phyloP scores from a whole-genome alignment of 768 basidiomycete genomes.

The Pulveroboletus sp. region DNA sequence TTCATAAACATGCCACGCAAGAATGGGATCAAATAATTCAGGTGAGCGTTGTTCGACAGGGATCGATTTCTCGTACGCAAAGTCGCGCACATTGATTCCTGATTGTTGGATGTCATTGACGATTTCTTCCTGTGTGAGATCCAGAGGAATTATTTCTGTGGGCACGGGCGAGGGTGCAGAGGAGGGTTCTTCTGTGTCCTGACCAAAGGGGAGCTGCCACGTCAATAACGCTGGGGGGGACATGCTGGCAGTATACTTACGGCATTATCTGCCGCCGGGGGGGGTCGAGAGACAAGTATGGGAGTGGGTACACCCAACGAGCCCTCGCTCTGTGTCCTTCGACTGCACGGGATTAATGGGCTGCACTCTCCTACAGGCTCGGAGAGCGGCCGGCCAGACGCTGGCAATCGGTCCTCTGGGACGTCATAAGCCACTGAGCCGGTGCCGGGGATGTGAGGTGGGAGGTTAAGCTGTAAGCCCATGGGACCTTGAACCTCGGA shows the following conservation, averaged over 20 bases:
- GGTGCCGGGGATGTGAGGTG: constrained; percentile 10
- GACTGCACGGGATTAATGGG: constrained; percentile 19
- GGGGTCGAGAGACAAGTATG: constrained; percentile 9
- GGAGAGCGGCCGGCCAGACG: constrained; percentile 18
- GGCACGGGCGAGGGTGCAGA: constrained; percentile 30
- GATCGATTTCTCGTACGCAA: constrained; percentile 20
- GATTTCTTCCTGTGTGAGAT: constrained; percentile 32
- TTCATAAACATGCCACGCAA: constrained; percentile 31
- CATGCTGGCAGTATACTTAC: constrained; percentile 10
- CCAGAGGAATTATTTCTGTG: constrained; percentile 30
- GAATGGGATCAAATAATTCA: constrained; percentile 30
- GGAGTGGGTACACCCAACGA: constrained; percentile 8
- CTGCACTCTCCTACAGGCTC: constrained; percentile 22
- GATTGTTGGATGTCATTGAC: constrained; percentile 27
- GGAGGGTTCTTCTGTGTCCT: constrained; percentile 12
- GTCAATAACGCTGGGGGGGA: constrained; percentile 4
- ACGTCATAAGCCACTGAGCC: constrained; percentile 6
- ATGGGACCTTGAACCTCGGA: constrained; percentile 22
- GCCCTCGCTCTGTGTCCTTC: constrained; percentile 25
- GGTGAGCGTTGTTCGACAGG: constrained; percentile 16
- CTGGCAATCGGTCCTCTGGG: constrained; percentile 7
- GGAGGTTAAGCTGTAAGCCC: constrained; percentile 16
- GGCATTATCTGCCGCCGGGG: constrained; percentile 20
- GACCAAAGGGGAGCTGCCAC: not conserved
- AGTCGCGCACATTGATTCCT: constrained; percentile 32